A percentile compares a stretch with the other conserved stretches of the same genome.
Conservation (phyloP, 371 early-diverging fungal species). For the Rhizopus sp. region DNA sequence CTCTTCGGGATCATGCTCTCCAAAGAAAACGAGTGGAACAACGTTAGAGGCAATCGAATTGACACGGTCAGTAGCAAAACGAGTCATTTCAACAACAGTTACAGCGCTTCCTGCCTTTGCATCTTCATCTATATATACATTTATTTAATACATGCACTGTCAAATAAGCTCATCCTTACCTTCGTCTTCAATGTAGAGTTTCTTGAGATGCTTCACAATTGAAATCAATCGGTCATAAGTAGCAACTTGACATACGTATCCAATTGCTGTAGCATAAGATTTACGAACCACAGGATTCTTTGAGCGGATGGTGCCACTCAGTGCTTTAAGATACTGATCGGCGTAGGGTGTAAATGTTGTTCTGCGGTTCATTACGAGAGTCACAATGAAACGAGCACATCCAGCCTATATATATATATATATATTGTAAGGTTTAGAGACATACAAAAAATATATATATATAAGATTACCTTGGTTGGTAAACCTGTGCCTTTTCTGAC, state of each 20-base stretch:
- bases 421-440: background rate
- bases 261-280: constrained; percentile 83
- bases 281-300: constrained; percentile 81
- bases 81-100: constrained; percentile 75
- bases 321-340: constrained; percentile 70
- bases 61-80: constrained; percentile 71
- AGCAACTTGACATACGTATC: constrained; percentile 73
- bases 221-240: constrained; percentile 62
- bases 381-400: constrained; percentile 81
- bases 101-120: constrained; percentile 72
- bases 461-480: constrained; percentile 77
- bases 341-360: constrained; percentile 62
- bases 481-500: constrained; percentile 86
- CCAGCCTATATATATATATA: constrained; percentile 69
- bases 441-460: background rate
- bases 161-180: constrained; percentile 31
- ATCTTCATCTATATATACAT: constrained; percentile 65
- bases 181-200: constrained; percentile 72
- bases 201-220: constrained; percentile 68
- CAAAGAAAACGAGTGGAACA: constrained; percentile 78
- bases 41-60: constrained; percentile 61
- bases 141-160: background rate
- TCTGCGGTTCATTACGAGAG: constrained; percentile 69
- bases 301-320: constrained; percentile 77
- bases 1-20: constrained; percentile 71